Base-by-base conservation (phyloP, 2,329 filamentous ascomycete genomes). In the Exophiala sp. region DNA sequence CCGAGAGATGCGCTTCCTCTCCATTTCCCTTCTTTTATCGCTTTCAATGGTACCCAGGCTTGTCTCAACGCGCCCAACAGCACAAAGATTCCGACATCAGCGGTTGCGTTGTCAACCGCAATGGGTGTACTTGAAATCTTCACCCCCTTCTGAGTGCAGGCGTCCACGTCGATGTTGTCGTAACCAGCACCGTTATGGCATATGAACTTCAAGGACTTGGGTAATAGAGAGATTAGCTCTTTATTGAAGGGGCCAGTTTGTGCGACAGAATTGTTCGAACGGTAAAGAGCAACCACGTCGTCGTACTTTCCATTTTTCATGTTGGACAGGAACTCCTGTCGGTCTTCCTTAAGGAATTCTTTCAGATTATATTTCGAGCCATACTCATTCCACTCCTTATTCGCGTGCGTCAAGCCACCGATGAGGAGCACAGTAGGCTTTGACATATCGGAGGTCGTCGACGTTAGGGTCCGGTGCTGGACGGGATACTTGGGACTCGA, bases 171-270 rank as follows among this genome's bases (percentile, higher is more conserved):
- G 44, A 84, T 77, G 61, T 82, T 82, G 64, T 84, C 81, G 66
- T 84, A 84, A 3, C 81, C 81, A 1, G 81, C 81, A 12, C 81
- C 78, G 57, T 79, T 78, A 61, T 80, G 78, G 57, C 75, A 77
- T 59, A 80, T 76, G 59, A 73, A 79, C 57, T 72, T 74, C 54
- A 78, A 64, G 0, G 73, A 71, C 24, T 63, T 60, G 0, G 78
- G 78, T 3, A 80, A 67, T 9, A 68, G 66, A 7, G 69, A 67
- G 11, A 80, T 63, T 46, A 80, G 59, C 58, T 80, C 77, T 11
- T 66, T 62, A 62, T 81, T 65, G 60, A 81, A 80, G 10, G 69
- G 71, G n/a, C 73, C 74, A 18, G 74, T 76, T 58, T 68, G 65
- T 59, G 75, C 73, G 24, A 76, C 80, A 6, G 79, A 83, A 35